Evolutionary conservation across 2,329 filamentous ascomycete species (phyloP).

Genomic region (Sporothrix inflata): DNA sequence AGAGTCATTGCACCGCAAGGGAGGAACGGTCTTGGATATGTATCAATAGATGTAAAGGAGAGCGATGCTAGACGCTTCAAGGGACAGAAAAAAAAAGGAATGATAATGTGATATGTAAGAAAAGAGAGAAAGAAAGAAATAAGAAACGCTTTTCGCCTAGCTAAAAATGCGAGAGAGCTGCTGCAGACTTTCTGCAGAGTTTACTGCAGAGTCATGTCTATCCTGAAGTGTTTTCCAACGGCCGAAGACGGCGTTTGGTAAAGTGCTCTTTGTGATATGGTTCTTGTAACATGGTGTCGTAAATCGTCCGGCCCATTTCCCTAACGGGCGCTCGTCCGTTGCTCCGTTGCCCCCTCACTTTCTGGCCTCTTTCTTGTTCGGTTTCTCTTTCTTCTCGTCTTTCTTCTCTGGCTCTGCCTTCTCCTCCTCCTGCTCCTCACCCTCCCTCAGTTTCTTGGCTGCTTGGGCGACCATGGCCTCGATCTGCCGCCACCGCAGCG

Average conservation of each 20-base stretch:
- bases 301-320: neutral
- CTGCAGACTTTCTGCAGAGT: neutral
- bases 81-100: neutral
- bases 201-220: neutral
- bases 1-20: neutral
- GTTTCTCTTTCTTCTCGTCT: neutral
- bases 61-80: neutral
- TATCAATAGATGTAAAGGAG: neutral
- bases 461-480: slow-evolving; percentile 32
- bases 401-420: too few relatives aligned
- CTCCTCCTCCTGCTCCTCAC: neutral
- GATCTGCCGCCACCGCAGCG: slow-evolving; percentile 34
- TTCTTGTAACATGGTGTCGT: neutral
- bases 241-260: neutral
- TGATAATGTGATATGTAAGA: neutral
- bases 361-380: neutral
- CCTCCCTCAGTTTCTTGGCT: slow-evolving; percentile 20
- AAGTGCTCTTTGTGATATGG: neutral
- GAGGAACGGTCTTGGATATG: neutral
- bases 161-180: neutral
- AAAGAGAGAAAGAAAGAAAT: neutral
- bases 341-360: neutral
- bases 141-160: slow-evolving; percentile 8
- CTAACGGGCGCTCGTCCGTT: neutral
- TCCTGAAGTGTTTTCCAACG: neutral